A percentile compares a stretch with the other conserved stretches of the same genome.
These are phyloP conservation scores for Globisporangium ultimum DNA, from an alignment of 352 stramenopile genomes.

Conservation along the genomic window DNA sequence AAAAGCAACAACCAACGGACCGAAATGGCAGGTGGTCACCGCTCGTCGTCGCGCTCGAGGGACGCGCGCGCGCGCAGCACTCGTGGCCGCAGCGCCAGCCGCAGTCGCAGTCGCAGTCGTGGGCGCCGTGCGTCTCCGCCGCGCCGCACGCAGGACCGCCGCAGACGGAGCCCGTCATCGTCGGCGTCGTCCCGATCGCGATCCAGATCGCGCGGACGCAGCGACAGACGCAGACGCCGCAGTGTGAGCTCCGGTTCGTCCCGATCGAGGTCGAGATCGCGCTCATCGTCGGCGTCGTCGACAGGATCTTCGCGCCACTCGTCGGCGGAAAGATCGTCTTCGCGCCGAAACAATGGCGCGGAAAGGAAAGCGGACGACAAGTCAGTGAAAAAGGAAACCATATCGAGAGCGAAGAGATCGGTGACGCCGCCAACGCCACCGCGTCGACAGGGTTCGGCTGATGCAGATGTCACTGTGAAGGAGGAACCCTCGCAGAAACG, in stretches of 20 bases:
- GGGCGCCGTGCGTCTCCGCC: not conserved
- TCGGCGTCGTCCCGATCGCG: not conserved
- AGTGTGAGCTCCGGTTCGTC: slow-evolving; percentile 1
- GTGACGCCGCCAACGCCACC: slow-evolving; percentile 6
- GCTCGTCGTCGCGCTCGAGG: not conserved
- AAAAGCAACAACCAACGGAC: not conserved
- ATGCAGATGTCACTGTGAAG: not conserved
- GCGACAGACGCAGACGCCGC: not conserved
- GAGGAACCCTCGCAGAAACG: slow-evolving; percentile 3
- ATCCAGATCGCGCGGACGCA: not conserved
- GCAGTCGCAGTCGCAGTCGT: slow-evolving; percentile 13
- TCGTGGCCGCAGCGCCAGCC: not conserved
- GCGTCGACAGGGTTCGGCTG: not conserved
- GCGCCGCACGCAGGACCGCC: not conserved
- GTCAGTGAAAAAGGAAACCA: not conserved
- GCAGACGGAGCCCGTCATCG: no score
- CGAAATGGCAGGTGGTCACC: slow-evolving; percentile 1
- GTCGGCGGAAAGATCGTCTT: slow-evolving; percentile 11
- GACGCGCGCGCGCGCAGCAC: not conserved
- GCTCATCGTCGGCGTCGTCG: slow-evolving; percentile 15
- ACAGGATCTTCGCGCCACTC: slow-evolving; percentile 12
- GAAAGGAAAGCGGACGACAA: not conserved
- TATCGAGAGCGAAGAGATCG: slow-evolving; percentile 1
- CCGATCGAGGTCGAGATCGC: slow-evolving; percentile 13
- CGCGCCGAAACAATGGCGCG: not conserved